These are phyloP conservation scores for Lasiosphaeris hirsuta DNA, from an alignment of 495 filamentous ascomycete species.

Conservation along the genomic window DNA sequence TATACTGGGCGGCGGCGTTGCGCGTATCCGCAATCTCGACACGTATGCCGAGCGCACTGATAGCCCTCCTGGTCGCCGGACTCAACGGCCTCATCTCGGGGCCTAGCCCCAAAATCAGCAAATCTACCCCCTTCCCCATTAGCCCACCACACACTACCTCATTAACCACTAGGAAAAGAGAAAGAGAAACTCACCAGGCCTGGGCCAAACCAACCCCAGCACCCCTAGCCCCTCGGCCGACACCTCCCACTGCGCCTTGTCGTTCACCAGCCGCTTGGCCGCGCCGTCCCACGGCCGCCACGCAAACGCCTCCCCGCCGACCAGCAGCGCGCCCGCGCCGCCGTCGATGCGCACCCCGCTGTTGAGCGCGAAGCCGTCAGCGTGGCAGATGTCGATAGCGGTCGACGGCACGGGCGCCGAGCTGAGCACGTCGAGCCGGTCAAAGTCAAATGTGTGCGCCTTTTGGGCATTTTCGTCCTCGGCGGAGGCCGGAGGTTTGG, in stretches of 20 bases:
- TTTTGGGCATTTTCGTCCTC: no score
- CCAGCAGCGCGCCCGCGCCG: slow-evolving; percentile 67
- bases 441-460: slow-evolving; percentile 64
- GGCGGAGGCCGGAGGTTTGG: slow-evolving; percentile 16
- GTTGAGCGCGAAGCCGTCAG: slow-evolving; percentile 77
- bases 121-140: slow-evolving; percentile 55
- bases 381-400: slow-evolving; percentile 71
- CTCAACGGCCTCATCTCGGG: slow-evolving; percentile 67
- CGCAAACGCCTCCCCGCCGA: slow-evolving; percentile 79
- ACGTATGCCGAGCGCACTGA: slow-evolving; percentile 76
- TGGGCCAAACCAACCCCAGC: slow-evolving; percentile 78
- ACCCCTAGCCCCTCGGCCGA: slow-evolving; percentile 68
- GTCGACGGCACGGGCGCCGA: slow-evolving; percentile 73
- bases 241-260: slow-evolving; percentile 78
- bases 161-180: slow-evolving; percentile 6
- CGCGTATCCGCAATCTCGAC: slow-evolving; percentile 89
- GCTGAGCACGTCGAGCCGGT: slow-evolving; percentile 72
- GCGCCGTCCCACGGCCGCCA: slow-evolving; percentile 71
- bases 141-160: slow-evolving; percentile 1
- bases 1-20: slow-evolving; percentile 90
- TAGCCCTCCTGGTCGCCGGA: slow-evolving; percentile 64
- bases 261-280: slow-evolving; percentile 51
- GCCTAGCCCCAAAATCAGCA: slow-evolving; percentile 87
- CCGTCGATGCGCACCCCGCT: slow-evolving; percentile 65
- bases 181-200: slow-evolving; percentile 66